Conservation (phyloP, 192 early-diverging fungal species). For the Blastocladiella britannica region DNA sequence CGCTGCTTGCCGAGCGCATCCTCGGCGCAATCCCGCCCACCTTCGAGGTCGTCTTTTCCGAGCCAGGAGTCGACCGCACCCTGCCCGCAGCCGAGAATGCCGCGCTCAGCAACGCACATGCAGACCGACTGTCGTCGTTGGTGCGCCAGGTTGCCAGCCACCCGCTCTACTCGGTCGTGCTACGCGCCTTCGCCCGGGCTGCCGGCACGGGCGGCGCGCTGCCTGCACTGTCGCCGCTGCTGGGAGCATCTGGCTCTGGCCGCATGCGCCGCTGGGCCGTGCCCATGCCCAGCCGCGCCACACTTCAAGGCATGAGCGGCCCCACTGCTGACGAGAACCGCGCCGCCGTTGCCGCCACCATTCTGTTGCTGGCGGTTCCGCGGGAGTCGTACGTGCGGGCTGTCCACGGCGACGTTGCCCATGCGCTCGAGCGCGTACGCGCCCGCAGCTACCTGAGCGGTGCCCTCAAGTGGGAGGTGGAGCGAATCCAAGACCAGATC, state of each 20-base stretch:
- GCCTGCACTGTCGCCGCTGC: no score
- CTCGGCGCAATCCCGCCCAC: not conserved
- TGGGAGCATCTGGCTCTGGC: no score
- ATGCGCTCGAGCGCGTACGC: not conserved
- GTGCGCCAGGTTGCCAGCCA: not conserved
- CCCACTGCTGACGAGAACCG: no score
- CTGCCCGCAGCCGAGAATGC: not conserved
- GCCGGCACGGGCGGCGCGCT: no score
- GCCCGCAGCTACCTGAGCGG: not conserved
- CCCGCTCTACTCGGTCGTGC: not conserved
- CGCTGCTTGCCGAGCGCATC: not conserved
- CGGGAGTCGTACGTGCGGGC: not conserved
- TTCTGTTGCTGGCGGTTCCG: not conserved
- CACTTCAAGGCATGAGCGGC: no score
- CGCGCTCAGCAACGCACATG: not conserved
- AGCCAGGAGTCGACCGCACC: not conserved
- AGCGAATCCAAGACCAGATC: not conserved
- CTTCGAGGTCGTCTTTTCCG: not conserved
- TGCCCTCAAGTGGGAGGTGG: not conserved
- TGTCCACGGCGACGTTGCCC: not conserved
- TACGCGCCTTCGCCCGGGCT: not conserved
- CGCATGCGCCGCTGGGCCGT: no score
- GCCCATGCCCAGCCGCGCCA: no score
- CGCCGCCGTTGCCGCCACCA: not conserved
- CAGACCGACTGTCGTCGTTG: not conserved